These are phyloP conservation scores for Penicillium sclerotiorum DNA, from an alignment of 2,329 filamentous ascomycete species.

Conservation along the genomic window DNA sequence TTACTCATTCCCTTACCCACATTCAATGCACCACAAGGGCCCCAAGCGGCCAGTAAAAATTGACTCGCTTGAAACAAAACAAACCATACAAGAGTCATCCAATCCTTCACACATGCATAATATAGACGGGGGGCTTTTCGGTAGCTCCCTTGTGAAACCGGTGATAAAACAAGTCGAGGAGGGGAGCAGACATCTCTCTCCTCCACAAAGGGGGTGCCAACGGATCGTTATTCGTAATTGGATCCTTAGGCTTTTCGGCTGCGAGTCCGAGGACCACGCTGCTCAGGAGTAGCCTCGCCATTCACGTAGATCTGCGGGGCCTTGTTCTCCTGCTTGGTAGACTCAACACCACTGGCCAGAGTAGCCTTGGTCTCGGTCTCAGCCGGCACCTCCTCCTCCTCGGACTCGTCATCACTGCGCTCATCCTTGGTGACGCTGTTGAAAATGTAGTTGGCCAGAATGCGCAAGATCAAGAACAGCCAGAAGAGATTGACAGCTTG, in stretches of 20 bases:
- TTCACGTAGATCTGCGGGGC: constrained; percentile 43
- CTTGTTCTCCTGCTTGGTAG: constrained; percentile 32
- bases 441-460: constrained; percentile 47
- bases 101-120: constrained; percentile 15
- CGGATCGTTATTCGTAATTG: background rate
- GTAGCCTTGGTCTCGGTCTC: constrained; percentile 26
- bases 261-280: constrained; percentile 27
- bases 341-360: constrained; percentile 31
- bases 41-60: constrained; percentile 1
- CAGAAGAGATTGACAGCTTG: constrained; percentile 52
- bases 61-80: constrained; percentile 10
- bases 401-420: constrained; percentile 49
- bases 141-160: constrained; percentile 8
- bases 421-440: constrained; percentile 45
- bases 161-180: constrained; percentile 1
- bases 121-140: constrained; percentile 16
- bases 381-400: constrained; percentile 37
- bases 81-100: constrained; percentile 12
- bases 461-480: constrained; percentile 49
- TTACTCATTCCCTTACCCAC: background rate
- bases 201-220: background rate
- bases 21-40: constrained; percentile 9
- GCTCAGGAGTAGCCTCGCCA: constrained; percentile 37
- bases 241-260: constrained; percentile 26
- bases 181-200: background rate